Percentiles rank a stretch among this genome's conserved stretches.
Evolutionary conservation across 106 monocot genomes (phyloP).

Genomic region (Amphibolis antarctica): DNA sequence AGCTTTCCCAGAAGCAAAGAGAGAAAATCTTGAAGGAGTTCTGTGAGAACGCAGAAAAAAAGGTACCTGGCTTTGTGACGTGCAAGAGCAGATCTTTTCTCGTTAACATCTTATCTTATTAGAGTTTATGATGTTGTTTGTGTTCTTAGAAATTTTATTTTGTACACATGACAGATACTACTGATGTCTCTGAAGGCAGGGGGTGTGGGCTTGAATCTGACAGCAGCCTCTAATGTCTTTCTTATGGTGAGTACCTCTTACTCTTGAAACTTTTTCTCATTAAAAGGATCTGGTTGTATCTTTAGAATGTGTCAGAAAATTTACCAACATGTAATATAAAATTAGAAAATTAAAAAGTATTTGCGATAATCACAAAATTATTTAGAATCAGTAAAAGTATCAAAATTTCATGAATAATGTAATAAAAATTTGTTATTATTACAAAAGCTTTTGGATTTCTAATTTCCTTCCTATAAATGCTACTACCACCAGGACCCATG

Average conservation of each 20-base stretch:
- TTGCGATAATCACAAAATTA: too few relatives aligned
- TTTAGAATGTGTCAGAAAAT: too few relatives aligned
- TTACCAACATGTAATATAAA: too few relatives aligned
- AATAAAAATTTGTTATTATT: too few relatives aligned
- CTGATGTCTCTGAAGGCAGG: slow-evolving; percentile 88
- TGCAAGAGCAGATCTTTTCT: too few relatives aligned
- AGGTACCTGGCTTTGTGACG: slow-evolving; percentile 16
- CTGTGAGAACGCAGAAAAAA: slow-evolving; percentile 31
- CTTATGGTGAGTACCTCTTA: slow-evolving; percentile 46
- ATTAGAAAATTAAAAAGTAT: too few relatives aligned
- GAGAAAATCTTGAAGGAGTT: slow-evolving; percentile 75
- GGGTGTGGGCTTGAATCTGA: slow-evolving; percentile 91
- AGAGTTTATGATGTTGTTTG: too few relatives aligned
- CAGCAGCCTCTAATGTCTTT: slow-evolving; percentile 82
- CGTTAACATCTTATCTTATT: too few relatives aligned
- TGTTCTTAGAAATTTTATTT: too few relatives aligned
- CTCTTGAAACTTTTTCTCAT: neutral
- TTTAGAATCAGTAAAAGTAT: too few relatives aligned
- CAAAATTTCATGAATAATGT: too few relatives aligned
- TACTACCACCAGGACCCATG: slow-evolving; percentile 60
- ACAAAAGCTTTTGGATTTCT: neutral
- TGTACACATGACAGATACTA: slow-evolving; percentile 3
- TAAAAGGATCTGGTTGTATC: too few relatives aligned
- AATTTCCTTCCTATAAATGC: neutral
- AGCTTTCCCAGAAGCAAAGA: slow-evolving; percentile 55